phyloP scores from a whole-genome alignment of 2,329 filamentous ascomycete species.

The Cytospora leucostoma region DNA sequence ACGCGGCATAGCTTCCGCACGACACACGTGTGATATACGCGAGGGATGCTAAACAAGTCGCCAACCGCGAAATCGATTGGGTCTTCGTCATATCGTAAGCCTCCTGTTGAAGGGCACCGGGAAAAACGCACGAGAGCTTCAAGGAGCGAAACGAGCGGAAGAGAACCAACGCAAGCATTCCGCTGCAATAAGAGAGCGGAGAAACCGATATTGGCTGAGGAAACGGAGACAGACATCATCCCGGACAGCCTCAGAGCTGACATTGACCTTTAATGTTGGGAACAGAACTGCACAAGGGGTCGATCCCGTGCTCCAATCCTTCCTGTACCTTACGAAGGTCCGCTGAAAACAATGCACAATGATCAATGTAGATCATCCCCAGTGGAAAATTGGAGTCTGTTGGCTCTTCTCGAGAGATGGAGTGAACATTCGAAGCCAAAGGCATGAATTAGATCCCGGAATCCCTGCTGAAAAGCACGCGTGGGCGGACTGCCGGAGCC shows the following conservation, averaged over 20 bases:
- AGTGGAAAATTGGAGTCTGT: neutral
- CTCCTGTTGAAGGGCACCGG: neutral
- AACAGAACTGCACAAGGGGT: neutral
- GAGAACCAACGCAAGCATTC: neutral
- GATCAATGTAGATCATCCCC: neutral
- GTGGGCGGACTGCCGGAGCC: neutral
- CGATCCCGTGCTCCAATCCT: neutral
- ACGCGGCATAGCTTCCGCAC: constrained; percentile 9
- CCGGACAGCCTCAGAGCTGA: neutral
- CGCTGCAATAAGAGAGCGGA: neutral
- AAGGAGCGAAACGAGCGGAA: neutral
- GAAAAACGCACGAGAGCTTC: neutral
- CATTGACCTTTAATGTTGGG: neutral
- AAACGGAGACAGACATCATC: neutral
- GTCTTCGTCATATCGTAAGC: constrained; percentile 4
- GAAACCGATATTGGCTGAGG: neutral
- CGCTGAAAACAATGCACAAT: neutral
- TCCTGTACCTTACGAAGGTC: neutral
- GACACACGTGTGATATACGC: neutral
- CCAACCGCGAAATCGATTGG: neutral
- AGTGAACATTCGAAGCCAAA: neutral
- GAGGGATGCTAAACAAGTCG: neutral
- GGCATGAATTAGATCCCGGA: neutral
- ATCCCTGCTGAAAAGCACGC: neutral
- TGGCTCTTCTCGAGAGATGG: neutral